Evolutionary conservation across 108 stramenopile species (phyloP), one percentile per base, ranked within the genome.

Genomic region (Fragilaria radians): DNA sequence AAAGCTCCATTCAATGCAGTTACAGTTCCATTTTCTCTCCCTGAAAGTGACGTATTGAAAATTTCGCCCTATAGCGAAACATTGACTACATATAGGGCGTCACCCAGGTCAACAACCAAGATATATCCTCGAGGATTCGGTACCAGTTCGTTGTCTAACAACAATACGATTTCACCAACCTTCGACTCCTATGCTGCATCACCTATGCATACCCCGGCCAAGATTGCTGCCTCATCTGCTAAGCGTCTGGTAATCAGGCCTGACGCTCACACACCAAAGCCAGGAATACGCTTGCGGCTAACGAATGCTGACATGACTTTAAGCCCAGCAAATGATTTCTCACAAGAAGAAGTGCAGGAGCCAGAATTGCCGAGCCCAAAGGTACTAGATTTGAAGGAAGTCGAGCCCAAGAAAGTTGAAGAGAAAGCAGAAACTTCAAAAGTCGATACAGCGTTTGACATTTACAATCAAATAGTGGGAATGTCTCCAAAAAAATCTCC

Each of bases 81-180:
- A 64, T 11, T 25, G 19, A n/a, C 28, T 48, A 9, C 52, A 57
- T 71, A 67, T 32, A 60, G 69, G 34, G 72, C 83, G 31, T 65
- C 81, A 24, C 83, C 90, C 3, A 63, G 68, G 48, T 92, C 87
- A 26, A 61, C 57, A 18, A 79, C 76, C 5, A 81, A 79, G 67
- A 81, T 91, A 62, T 80, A 86, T 18, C 90, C 90, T 26, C 71
- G 86, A 32, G 90, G 90, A 22, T 88, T 84, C 63, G 72, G 81
- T 33, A 55, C 73, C 55, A 47, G 69, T 55, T 67, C 74, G 64
- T 42, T 70, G 52, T 75, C 73, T 26, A 24, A 63, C 52, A 18
- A 24, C 24, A 19, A 32, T 17, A 57, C n/a, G n/a, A 18, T 19
- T 57, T 32, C 36, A 42, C 18, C 32, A 1, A 57, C 22, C 50